Percentiles rank a stretch among this genome's conserved stretches.
phyloP scores from a whole-genome alignment of 257 asterid species.

The Eucommia ulmoides region DNA sequence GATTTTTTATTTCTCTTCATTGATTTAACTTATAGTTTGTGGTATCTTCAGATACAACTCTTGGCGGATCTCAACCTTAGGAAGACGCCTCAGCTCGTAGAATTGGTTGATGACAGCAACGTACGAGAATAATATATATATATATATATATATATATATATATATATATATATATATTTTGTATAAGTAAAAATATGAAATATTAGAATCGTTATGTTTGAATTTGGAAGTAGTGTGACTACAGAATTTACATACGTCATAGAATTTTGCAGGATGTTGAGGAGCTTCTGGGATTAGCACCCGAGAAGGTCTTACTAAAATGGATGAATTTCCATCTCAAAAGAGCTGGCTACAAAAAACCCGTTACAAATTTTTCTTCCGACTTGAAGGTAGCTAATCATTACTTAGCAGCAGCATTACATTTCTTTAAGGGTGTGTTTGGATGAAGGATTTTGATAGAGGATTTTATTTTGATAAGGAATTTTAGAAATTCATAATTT shows the following conservation, averaged over 20 bases:
- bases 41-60: not conserved
- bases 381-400: not conserved
- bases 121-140: slow-evolving; percentile 34
- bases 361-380: slow-evolving; percentile 1
- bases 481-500: too few species aligned
- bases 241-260: not conserved
- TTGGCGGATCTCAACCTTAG: slow-evolving; percentile 57
- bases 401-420: too few species aligned
- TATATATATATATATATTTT: too few species aligned
- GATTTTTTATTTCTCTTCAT: too few species aligned
- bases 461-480: too few species aligned
- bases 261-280: slow-evolving; percentile 1
- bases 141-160: too few species aligned
- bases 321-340: slow-evolving; percentile 4
- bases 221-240: too few species aligned
- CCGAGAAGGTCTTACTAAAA: not conserved
- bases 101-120: slow-evolving; percentile 85
- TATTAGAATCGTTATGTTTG: too few species aligned
- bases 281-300: slow-evolving; percentile 3
- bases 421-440: too few species aligned
- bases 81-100: slow-evolving; percentile 97
- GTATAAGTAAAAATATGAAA: too few species aligned
- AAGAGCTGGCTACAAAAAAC: slow-evolving; percentile 1
- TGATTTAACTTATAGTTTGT: not conserved
- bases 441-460: too few species aligned